A percentile compares a stretch with the other conserved stretches of the same genome.
Evolutionary conservation across 192 early-diverging fungal genomes (phyloP).

Genomic region (Mortierella claussenii): DNA sequence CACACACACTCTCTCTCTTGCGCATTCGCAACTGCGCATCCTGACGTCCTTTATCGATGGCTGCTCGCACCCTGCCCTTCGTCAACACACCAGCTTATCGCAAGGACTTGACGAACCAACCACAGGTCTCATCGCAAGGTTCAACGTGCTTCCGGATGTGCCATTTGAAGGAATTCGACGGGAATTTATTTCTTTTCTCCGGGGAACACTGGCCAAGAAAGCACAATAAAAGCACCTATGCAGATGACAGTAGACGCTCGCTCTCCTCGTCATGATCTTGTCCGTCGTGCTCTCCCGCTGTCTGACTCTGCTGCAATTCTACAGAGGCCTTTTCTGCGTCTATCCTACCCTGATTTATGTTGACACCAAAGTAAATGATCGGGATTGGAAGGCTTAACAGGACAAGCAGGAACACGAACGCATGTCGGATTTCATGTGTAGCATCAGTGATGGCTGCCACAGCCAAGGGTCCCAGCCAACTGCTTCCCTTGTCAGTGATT

Average conservation of each 20-base stretch:
- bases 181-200: too few species aligned
- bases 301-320: conserved; percentile 15
- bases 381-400: conserved; percentile 58
- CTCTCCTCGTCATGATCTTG: conserved; percentile 12
- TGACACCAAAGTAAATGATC: conserved; percentile 59
- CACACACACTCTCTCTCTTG: too few species aligned
- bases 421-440: conserved; percentile 61
- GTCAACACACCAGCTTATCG: too few species aligned
- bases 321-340: conserved; percentile 50
- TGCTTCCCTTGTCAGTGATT: conserved; percentile 71
- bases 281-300: background rate
- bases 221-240: too few species aligned
- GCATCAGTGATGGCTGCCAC: conserved; percentile 65
- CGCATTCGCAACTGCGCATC: too few species aligned
- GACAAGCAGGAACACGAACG: conserved; percentile 61
- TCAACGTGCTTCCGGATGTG: too few species aligned
- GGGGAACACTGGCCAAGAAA: too few species aligned
- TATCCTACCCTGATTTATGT: conserved; percentile 60
- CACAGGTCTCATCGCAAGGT: too few species aligned
- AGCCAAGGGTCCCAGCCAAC: conserved; percentile 74
- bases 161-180: too few species aligned
- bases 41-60: too few species aligned
- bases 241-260: conserved; percentile 18
- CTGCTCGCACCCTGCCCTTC: too few species aligned
- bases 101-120: too few species aligned